Evolutionary conservation across 2,329 filamentous ascomycete genomes (phyloP).

Genomic region (Sporothrix mexicana): DNA sequence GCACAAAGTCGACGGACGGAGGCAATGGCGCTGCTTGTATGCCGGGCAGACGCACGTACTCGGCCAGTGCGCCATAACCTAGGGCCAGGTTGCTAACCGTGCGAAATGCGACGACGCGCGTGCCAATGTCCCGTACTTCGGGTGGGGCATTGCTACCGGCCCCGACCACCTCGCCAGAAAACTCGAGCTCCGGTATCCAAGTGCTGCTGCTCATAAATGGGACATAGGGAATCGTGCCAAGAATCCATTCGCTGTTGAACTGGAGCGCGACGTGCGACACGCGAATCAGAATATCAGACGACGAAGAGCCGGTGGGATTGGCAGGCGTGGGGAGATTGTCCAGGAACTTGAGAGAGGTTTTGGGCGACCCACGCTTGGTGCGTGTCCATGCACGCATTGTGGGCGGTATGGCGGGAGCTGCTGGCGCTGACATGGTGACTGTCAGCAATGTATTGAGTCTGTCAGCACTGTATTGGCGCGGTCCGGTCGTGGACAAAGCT

Average conservation of each 20-base stretch:
- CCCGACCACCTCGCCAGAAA: slow-evolving; percentile 44
- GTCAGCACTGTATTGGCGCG: neutral
- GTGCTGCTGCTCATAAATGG: slow-evolving; percentile 24
- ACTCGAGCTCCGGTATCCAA: slow-evolving; percentile 44
- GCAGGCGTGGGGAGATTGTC: slow-evolving; percentile 15
- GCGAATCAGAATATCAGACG: slow-evolving; percentile 42
- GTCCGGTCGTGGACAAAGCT: neutral
- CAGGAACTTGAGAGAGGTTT: slow-evolving; percentile 21
- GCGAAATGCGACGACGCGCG: slow-evolving; percentile 42
- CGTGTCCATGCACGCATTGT: slow-evolving; percentile 34
- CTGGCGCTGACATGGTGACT: neutral
- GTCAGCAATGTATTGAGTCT: neutral
- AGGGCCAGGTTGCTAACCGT: slow-evolving; percentile 37
- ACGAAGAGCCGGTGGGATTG: slow-evolving; percentile 21
- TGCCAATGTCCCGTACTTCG: slow-evolving; percentile 38
- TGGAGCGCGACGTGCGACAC: slow-evolving; percentile 46
- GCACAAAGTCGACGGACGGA: slow-evolving; percentile 22
- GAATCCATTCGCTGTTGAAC: slow-evolving; percentile 43
- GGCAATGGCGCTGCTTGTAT: slow-evolving; percentile 39
- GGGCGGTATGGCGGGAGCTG: neutral
- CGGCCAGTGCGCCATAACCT: slow-evolving; percentile 44
- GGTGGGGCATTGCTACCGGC: slow-evolving; percentile 38
- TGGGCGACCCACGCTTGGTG: slow-evolving; percentile 13
- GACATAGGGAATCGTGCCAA: slow-evolving; percentile 39
- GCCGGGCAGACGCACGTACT: slow-evolving; percentile 45